These are phyloP conservation scores for Murraya paniculata DNA, from an alignment of 345 rosid genomes.

Conservation along the genomic window DNA sequence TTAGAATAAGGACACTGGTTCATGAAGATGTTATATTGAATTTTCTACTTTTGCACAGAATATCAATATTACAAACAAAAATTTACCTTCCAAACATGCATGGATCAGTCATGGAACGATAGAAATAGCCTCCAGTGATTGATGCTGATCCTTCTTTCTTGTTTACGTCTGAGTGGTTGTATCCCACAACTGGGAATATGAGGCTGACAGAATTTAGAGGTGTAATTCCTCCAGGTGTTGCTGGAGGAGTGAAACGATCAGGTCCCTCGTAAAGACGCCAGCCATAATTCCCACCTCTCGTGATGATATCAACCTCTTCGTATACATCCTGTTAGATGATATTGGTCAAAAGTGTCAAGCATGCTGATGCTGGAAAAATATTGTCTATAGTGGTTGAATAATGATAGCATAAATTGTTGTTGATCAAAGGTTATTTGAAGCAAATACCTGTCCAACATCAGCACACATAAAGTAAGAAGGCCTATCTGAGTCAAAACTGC, in stretches of 20 bases:
- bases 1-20: not conserved
- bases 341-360: not conserved
- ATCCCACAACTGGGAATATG: constrained; percentile 75
- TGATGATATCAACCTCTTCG: constrained; percentile 89
- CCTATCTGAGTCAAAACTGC: constrained; percentile 73
- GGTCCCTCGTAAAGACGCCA: constrained; percentile 87
- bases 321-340: constrained; percentile 48
- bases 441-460: constrained; percentile 78
- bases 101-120: constrained; percentile 71
- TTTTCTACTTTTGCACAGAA: not conserved
- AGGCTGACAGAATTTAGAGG: constrained; percentile 43
- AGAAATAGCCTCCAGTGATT: constrained; percentile 84
- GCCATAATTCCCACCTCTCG: constrained; percentile 85
- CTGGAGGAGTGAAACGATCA: constrained; percentile 31
- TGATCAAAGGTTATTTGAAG: not conserved
- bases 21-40: not conserved
- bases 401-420: not conserved
- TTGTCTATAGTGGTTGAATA: not conserved
- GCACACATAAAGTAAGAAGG: constrained; percentile 83
- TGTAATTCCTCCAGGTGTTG: constrained; percentile 61
- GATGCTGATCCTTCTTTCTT: constrained; percentile 83
- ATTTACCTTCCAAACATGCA: constrained; percentile 76
- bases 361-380: not conserved
- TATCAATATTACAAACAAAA: not conserved
- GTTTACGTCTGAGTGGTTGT: constrained; percentile 83